Evolutionary conservation across 2,329 filamentous ascomycete genomes (phyloP).

Genomic region (Daldinia sp.): DNA sequence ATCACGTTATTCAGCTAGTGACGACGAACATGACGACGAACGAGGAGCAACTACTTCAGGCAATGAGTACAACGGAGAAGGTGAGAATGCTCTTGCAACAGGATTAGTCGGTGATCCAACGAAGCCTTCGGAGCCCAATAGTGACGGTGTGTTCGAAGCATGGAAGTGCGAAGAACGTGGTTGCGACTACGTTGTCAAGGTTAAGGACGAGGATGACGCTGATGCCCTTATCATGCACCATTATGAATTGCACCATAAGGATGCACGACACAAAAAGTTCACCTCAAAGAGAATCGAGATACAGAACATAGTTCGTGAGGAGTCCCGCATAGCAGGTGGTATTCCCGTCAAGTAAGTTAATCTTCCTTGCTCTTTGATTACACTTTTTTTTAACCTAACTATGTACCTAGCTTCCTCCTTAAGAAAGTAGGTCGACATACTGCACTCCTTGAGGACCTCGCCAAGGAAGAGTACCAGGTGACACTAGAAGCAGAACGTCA

Average conservation of each 20-base stretch:
- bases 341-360: conserved; percentile 66
- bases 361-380: conserved; percentile 53
- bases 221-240: conserved; percentile 71
- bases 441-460: neutral
- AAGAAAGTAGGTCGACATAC: conserved; percentile 65
- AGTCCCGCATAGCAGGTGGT: conserved; percentile 66
- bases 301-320: conserved; percentile 62
- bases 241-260: conserved; percentile 69
- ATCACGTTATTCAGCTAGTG: conserved; percentile 38
- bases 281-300: conserved; percentile 52
- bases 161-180: conserved; percentile 75
- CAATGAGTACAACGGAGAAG: conserved; percentile 51
- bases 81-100: conserved; percentile 35
- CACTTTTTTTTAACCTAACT: conserved; percentile 47
- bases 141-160: conserved; percentile 67
- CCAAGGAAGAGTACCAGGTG: neutral
- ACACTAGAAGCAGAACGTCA: neutral
- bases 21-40: conserved; percentile 44
- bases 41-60: conserved; percentile 33
- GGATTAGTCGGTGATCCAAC: conserved; percentile 62
- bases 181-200: conserved; percentile 73
- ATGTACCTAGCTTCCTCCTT: conserved; percentile 62
- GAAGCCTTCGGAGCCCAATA: conserved; percentile 61
- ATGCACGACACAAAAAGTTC: conserved; percentile 60
- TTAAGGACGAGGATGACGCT: conserved; percentile 67